A percentile compares a stretch with the other conserved stretches of the same genome.
Evolutionary conservation across 176 grass and related monocot genomes (phyloP).

Genomic region (Carex myosuroides): DNA sequence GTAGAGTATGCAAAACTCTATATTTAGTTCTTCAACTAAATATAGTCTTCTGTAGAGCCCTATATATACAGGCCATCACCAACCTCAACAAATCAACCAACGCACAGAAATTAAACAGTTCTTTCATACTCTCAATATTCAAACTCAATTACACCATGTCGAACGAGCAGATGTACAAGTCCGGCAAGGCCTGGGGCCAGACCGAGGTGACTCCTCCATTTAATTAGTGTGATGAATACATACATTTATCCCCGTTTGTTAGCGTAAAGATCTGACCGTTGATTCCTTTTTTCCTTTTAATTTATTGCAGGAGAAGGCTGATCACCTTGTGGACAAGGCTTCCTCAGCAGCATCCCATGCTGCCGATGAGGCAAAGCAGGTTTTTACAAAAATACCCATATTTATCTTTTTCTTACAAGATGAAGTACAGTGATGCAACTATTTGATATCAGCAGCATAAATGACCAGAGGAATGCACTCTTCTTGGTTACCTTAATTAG

Average conservation of each 20-base stretch:
- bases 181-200: background rate
- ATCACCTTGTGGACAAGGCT: constrained; percentile 7
- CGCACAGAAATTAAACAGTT: background rate
- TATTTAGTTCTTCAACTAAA: constrained; percentile 15
- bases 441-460: background rate
- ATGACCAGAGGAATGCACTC: background rate
- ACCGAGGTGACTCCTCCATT: background rate
- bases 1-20: background rate
- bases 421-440: background rate
- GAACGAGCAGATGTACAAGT: constrained; percentile 10
- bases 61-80: background rate
- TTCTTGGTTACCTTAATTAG: background rate
- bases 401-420: background rate
- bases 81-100: background rate
- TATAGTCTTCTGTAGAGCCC: background rate
- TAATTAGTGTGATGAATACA: background rate
- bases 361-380: background rate
- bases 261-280: background rate
- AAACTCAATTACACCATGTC: constrained; percentile 10
- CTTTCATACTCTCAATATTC: background rate
- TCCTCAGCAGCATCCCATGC: background rate
- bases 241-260: background rate
- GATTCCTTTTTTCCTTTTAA: background rate
- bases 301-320: constrained; percentile 12
- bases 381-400: background rate